Percentiles rank a stretch among this genome's conserved stretches.
Conservation (phyloP, 805 yeast species). For the Teunomyces funiuensis region DNA sequence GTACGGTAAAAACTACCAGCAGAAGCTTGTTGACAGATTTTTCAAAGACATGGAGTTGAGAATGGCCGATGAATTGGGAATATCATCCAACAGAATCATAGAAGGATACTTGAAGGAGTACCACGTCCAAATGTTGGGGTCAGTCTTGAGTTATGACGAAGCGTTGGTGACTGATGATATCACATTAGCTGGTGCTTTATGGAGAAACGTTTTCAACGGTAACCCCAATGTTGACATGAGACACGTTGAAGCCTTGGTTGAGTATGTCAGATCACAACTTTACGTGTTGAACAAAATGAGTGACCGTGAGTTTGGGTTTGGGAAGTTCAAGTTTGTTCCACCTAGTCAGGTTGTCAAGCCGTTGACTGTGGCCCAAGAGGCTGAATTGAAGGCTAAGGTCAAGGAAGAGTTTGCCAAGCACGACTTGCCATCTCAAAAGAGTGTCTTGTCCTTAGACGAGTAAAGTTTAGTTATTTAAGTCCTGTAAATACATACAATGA, state of each 20-base stretch:
- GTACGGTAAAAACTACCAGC: constrained; percentile 87
- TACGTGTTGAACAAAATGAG: constrained; percentile 83
- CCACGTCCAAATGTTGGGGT: constrained; percentile 86
- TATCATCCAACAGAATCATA: constrained; percentile 74
- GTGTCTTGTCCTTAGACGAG: constrained; percentile 43
- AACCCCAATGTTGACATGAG: constrained; percentile 77
- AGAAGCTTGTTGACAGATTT: constrained; percentile 82
- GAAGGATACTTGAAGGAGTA: constrained; percentile 87
- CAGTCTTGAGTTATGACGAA: constrained; percentile 89
- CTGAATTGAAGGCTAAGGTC: constrained; percentile 49
- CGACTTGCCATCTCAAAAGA: constrained; percentile 59
- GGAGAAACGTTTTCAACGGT: constrained; percentile 92
- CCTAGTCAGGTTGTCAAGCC: constrained; percentile 78
- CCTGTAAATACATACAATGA: constrained; percentile 2
- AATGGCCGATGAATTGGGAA: constrained; percentile 82
- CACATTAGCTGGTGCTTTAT: constrained; percentile 72
- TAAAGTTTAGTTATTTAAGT: constrained; percentile 12
- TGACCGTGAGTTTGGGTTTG: constrained; percentile 92
- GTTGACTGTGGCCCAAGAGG: constrained; percentile 64
- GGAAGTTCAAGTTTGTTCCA: constrained; percentile 79
- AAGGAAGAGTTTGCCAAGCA: constrained; percentile 53
- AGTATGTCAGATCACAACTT: constrained; percentile 84
- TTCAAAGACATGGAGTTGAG: constrained; percentile 88
- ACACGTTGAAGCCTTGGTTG: constrained; percentile 84
- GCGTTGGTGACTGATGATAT: constrained; percentile 79